These are phyloP conservation scores for Capsicum chinense DNA, from an alignment of 257 asterid species.

Conservation along the genomic window DNA sequence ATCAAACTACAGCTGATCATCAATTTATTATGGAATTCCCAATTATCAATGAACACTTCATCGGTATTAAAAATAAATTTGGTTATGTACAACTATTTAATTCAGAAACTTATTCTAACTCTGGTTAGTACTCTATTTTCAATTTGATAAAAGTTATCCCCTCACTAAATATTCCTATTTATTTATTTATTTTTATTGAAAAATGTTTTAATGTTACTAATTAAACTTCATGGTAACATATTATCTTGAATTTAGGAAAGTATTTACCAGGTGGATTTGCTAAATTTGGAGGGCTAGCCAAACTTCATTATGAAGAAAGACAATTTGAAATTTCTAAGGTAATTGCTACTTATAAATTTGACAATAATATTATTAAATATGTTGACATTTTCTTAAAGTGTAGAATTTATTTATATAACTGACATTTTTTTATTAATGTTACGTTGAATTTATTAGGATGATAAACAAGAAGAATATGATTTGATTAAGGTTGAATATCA, in stretches of 20 bases:
- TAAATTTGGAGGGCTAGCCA: conserved; percentile 26
- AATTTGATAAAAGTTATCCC: background rate
- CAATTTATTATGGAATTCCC: conserved; percentile 67
- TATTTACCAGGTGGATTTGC: background rate
- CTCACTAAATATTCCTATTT: too few relatives aligned
- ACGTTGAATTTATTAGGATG: background rate
- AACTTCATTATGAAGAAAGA: conserved; percentile 19
- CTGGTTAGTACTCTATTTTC: background rate
- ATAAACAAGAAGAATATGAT: background rate
- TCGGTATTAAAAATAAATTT: conserved; percentile 45
- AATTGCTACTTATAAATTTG: background rate
- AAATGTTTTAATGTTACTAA: conserved; percentile 39
- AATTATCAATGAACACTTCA: conserved; percentile 53
- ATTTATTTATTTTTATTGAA: too few relatives aligned
- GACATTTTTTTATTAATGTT: background rate
- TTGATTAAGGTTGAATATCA: conserved; percentile 35
- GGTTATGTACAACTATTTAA: conserved; percentile 57
- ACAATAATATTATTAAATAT: too few relatives aligned
- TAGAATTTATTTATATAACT: background rate
- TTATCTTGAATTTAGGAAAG: background rate
- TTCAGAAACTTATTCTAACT: conserved; percentile 44
- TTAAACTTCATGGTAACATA: background rate
- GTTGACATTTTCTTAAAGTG: too few relatives aligned
- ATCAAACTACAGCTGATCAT: conserved; percentile 40
- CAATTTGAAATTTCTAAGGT: background rate